Base-by-base conservation (phyloP, 169 alveolate species). In the Eimeria necatrix region DNA sequence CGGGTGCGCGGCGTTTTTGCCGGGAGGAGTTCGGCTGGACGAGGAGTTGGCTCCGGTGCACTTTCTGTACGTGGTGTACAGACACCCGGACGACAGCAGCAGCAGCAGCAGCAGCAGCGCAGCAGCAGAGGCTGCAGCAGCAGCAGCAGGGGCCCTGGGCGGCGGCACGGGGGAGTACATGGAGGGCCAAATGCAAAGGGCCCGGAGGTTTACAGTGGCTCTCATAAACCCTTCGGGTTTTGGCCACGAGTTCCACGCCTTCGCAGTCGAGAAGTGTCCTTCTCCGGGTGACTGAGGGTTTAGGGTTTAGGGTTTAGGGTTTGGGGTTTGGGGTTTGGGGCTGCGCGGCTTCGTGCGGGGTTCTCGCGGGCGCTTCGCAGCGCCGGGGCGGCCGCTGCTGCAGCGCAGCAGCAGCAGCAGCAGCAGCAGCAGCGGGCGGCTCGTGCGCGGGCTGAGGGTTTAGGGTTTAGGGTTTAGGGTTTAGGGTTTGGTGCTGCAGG, bases 191-290 rank as follows among this genome's bases (percentile, higher is more conserved):
- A 7, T 24, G 22, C 7, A 4, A 1, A 78, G 16, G 26, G 6
- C 52, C 70, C 53, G 88, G 60, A 51, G 60, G 61, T 95, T 85
- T 46, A 59, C 95, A 46, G 94, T 96, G 68, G 87, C 96, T 10
- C 76, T 96, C 56, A 64, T 96, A 51, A 96, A 96, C 93, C 81
- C 96, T 46, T 96, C 97, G 59, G 97, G 97, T 2, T 96, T 41
- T 59, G 97, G 97, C 49, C 73, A 95, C 12, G 97, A 96, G 89
- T 96, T 70, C 83, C 97, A 96, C 91, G 93, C 96, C 59, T 95
- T 24, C 49, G 73, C 87, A n/a, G 41, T 94, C 16, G 92, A 88
- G 64, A 64, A 64, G n/a, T 52, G 56, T 86, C 92, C 95, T 59
- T 87, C 81, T 70, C 91, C 96, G 46, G 94, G 95, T 91, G 48